Conservation (phyloP, 2,329 filamentous ascomycete species). For the Ceratocystis alfenasii region DNA sequence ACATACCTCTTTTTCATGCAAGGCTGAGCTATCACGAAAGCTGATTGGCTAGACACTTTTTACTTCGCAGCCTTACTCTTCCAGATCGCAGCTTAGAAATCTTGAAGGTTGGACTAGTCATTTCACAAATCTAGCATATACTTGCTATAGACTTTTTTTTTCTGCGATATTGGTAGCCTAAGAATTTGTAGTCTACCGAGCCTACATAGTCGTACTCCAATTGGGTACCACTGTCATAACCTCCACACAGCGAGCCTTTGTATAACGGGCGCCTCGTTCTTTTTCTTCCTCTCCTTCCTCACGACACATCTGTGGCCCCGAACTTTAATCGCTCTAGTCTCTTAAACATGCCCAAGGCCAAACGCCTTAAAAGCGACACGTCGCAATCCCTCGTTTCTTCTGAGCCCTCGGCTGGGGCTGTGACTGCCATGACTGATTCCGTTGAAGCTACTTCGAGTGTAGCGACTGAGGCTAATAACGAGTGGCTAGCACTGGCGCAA, state of each 20-base stretch:
- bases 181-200: too few relatives aligned
- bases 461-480: slow-evolving; percentile 58
- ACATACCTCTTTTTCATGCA: slow-evolving; percentile 7
- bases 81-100: not conserved
- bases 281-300: not conserved
- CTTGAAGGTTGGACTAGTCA: not conserved
- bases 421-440: slow-evolving; percentile 30
- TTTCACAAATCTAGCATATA: too few relatives aligned
- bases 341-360: slow-evolving; percentile 43
- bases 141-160: too few relatives aligned
- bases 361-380: slow-evolving; percentile 43
- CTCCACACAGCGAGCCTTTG: too few relatives aligned
- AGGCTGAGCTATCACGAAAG: slow-evolving; percentile 15
- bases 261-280: not conserved
- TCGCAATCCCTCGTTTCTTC: slow-evolving; percentile 14
- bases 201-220: too few relatives aligned
- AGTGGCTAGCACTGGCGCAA: slow-evolving; percentile 65
- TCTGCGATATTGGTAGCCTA: too few relatives aligned
- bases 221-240: too few relatives aligned
- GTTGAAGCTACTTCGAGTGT: slow-evolving; percentile 43
- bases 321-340: not conserved
- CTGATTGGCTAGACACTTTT: slow-evolving; percentile 17
- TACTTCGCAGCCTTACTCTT: slow-evolving; percentile 16
- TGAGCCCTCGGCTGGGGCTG: slow-evolving; percentile 22
- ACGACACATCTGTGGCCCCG: not conserved